phyloP scores from a whole-genome alignment of 805 yeast genomes.

The Ogataea methylovora region DNA sequence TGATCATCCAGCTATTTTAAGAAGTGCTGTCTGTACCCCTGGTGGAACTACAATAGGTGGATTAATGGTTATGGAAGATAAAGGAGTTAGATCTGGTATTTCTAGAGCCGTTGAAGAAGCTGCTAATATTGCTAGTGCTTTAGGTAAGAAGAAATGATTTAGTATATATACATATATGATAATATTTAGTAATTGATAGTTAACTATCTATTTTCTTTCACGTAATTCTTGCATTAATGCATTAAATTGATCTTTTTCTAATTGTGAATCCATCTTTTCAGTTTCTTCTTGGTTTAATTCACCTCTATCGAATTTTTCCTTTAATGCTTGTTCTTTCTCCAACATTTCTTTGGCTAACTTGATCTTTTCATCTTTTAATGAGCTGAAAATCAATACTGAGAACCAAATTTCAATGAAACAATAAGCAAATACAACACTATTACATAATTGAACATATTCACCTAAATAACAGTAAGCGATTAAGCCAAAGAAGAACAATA shows the following conservation, averaged over 20 bases:
- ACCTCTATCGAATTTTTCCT: constrained; percentile 21
- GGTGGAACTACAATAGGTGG: constrained; percentile 99
- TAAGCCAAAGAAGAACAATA: constrained; percentile 40
- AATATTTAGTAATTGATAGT: background rate
- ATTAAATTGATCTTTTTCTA: constrained; percentile 22
- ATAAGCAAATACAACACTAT: constrained; percentile 53
- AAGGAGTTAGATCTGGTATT: constrained; percentile 80
- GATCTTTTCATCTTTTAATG: constrained; percentile 58
- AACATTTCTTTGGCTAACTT: constrained; percentile 32
- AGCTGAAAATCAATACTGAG: constrained; percentile 52
- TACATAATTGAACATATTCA: constrained; percentile 41
- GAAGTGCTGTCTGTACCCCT: constrained; percentile 89
- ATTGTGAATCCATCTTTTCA: constrained; percentile 13
- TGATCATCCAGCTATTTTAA: constrained; percentile 81
- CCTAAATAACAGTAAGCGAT: constrained; percentile 43
- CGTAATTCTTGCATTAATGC: constrained; percentile 23
- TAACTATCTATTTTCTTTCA: background rate
- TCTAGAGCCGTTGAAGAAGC: constrained; percentile 89
- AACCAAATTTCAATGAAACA: constrained; percentile 65
- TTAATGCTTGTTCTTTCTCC: constrained; percentile 11
- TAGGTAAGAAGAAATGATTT: constrained; percentile 40
- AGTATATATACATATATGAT: constrained; percentile 1
- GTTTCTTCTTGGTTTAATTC: constrained; percentile 14
- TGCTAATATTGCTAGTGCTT: constrained; percentile 62
- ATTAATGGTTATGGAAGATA: constrained; percentile 83